A percentile compares a stretch with the other conserved stretches of the same genome.
These are phyloP conservation scores for Kalmanozyma brasiliensis DNA, from an alignment of 1,284 basidiomycete genomes.

Conservation along the genomic window DNA sequence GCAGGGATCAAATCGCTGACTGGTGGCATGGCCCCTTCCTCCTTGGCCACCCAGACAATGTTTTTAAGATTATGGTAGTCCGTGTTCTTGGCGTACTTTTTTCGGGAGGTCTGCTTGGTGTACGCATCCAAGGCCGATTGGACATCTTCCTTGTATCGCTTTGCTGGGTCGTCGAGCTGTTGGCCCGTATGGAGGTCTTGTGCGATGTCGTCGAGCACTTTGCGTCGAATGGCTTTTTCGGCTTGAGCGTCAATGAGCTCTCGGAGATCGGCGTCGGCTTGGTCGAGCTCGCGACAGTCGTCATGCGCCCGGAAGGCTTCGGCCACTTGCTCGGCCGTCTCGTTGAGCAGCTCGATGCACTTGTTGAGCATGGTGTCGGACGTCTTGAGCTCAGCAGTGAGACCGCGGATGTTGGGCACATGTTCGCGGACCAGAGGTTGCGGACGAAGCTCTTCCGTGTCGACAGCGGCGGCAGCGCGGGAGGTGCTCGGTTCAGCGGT, in stretches of 20 bases:
- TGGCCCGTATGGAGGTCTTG: conserved; percentile 30
- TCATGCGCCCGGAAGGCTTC: conserved; percentile 26
- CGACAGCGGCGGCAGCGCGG: conserved; percentile 1
- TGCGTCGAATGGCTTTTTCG: conserved; percentile 38
- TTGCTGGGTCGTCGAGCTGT: conserved; percentile 15
- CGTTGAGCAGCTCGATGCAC: conserved; percentile 39
- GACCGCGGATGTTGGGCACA: conserved; percentile 24
- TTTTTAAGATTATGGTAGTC: conserved; percentile 55
- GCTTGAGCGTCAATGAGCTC: conserved; percentile 54
- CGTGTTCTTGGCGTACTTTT: conserved; percentile 48
- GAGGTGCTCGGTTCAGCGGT: conserved; percentile 13
- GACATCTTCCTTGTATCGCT: conserved; percentile 30
- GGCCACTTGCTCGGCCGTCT: conserved; percentile 39
- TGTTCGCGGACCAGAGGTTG: conserved; percentile 27
- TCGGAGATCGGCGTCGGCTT: conserved; percentile 44
- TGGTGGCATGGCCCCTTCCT: conserved; percentile 58
- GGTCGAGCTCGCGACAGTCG: conserved; percentile 25
- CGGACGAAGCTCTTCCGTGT: conserved; percentile 20
- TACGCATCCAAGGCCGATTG: conserved; percentile 25
- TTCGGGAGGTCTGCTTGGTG: conserved; percentile 44
- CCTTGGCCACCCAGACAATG: conserved; percentile 45
- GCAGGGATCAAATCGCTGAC: conserved; percentile 53
- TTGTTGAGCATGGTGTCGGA: conserved; percentile 16
- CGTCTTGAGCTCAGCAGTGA: conserved; percentile 25
- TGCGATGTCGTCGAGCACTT: conserved; percentile 37